Base-by-base conservation (phyloP, 805 yeast species). In the Candida wancherniae region DNA sequence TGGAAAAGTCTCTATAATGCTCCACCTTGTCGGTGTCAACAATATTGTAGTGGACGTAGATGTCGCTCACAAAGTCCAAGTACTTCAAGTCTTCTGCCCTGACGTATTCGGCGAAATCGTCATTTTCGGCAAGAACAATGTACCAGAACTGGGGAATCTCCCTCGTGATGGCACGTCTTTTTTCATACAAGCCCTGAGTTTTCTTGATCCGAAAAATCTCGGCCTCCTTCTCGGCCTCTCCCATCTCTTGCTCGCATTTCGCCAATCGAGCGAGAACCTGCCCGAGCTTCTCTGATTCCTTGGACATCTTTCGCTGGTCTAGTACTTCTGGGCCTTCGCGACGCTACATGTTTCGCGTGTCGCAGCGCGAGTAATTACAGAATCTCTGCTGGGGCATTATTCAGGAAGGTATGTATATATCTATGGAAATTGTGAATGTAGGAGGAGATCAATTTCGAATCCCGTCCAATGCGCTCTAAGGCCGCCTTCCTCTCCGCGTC, bases 81-180 rank as follows among this genome's bases (percentile, higher is more conserved):
- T 73, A 81, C 52, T 79, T 79, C 59, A 79, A 75, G 56, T 88
- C 97, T 22, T 81, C 84, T 2, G 80, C 75, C 18, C 77, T 69
- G 12, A 88, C 63, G 53, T 74, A 85, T 40, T 87, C 95, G 10
- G 84, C 80, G 51, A 90, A 83, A 42, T 84, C 95, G 30, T 83
- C 81, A 47, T 82, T 82, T 50, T 84, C 85, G 2, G 88, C 86
- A 8, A 90, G 58, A 0, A 84, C 95, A 31, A 81, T 73, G 47
- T 83, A 80, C 97, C 97, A 90, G 55, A 90, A 87, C 41, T 74
- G 73, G 1, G 88, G 86, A 24, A 87, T 72, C 4, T 65, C 53
- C 4, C 45, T 34, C 10, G 79, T 63, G n/a, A 71, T 57, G 5
- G 47, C 61, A 15, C 84, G 67, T 44, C 97, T 66, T 35, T 69